A percentile compares a stretch with the other conserved stretches of the same genome.
phyloP scores from a whole-genome alignment of 2,329 filamentous ascomycete genomes.

The Trichophyton simii region DNA sequence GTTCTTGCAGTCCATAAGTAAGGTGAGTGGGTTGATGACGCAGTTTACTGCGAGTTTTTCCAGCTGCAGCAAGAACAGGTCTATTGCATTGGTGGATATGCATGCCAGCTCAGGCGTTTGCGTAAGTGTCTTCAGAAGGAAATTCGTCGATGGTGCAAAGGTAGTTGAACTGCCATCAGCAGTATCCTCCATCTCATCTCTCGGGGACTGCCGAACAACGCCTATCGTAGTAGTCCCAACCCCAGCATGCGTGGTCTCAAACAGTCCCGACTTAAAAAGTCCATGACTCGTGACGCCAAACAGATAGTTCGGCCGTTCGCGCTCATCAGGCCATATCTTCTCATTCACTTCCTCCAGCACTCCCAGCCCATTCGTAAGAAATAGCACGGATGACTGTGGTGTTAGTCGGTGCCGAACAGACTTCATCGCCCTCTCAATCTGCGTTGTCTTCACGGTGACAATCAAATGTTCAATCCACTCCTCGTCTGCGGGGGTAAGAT shows the following conservation, averaged over 20 bases:
- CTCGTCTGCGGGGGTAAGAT: slow-evolving; percentile 18
- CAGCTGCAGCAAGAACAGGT: slow-evolving; percentile 61
- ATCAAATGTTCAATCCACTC: slow-evolving; percentile 60
- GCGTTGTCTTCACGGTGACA: slow-evolving; percentile 60
- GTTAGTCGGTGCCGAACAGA: slow-evolving; percentile 55
- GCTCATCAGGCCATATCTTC: slow-evolving; percentile 54
- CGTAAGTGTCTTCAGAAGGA: slow-evolving; percentile 53
- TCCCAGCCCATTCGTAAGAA: slow-evolving; percentile 74
- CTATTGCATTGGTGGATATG: slow-evolving; percentile 44
- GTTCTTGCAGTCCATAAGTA: slow-evolving; percentile 65
- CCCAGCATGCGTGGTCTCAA: slow-evolving; percentile 45
- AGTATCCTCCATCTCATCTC: slow-evolving; percentile 9
- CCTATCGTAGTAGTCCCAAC: slow-evolving; percentile 48
- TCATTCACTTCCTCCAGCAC: slow-evolving; percentile 65
- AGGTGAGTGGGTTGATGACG: slow-evolving; percentile 69
- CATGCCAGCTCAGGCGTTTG: slow-evolving; percentile 51
- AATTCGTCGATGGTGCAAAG: slow-evolving; percentile 34
- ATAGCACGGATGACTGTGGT: slow-evolving; percentile 56
- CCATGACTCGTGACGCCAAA: slow-evolving; percentile 54
- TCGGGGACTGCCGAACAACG: slow-evolving; percentile 24
- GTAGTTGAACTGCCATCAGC: background rate
- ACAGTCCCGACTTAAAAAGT: slow-evolving; percentile 37
- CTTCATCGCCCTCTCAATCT: slow-evolving; percentile 54
- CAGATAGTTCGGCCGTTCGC: slow-evolving; percentile 60
- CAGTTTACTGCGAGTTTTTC: slow-evolving; percentile 64